Evolutionary conservation across 495 filamentous ascomycete genomes (phyloP).

Genomic region (Daldinia vernicosa): DNA sequence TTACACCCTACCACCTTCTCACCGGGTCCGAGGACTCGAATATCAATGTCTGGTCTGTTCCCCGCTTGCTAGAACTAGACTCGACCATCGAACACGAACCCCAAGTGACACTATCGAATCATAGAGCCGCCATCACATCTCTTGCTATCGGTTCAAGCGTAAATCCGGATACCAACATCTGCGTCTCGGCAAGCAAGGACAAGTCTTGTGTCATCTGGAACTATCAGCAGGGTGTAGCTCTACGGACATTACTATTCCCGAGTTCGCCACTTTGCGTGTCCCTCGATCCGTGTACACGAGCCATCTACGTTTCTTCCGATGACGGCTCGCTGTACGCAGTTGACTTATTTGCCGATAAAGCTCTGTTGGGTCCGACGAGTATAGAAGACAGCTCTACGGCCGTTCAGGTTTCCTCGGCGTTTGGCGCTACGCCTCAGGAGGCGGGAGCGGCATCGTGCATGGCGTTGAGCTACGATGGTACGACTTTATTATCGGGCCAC

Average conservation of each 20-base stretch:
- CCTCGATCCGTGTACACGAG: slow-evolving; percentile 85
- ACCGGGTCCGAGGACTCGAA: slow-evolving; percentile 90
- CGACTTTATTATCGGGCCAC: slow-evolving; percentile 81
- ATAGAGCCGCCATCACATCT: slow-evolving; percentile 79
- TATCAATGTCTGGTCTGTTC: slow-evolving; percentile 88
- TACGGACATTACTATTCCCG: slow-evolving; percentile 83
- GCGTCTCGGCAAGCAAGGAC: slow-evolving; percentile 80
- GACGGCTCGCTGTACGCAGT: slow-evolving; percentile 85
- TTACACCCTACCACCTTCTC: slow-evolving; percentile 79
- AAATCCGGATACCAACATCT: slow-evolving; percentile 72
- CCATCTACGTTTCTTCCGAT: slow-evolving; percentile 81
- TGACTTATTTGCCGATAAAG: slow-evolving; percentile 71
- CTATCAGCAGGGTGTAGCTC: slow-evolving; percentile 74
- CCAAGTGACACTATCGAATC: slow-evolving; percentile 76
- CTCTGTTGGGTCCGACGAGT: slow-evolving; percentile 64
- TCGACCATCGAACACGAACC: slow-evolving; percentile 61
- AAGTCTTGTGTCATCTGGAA: slow-evolving; percentile 90
- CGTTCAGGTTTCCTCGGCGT: slow-evolving; percentile 68
- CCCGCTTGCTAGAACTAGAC: slow-evolving; percentile 71
- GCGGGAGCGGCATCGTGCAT: slow-evolving; percentile 70
- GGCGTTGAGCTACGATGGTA: slow-evolving; percentile 82
- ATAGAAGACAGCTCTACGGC: slow-evolving; percentile 60
- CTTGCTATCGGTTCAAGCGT: slow-evolving; percentile 72
- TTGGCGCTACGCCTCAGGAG: slow-evolving; percentile 67
- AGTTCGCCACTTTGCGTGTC: slow-evolving; percentile 74